phyloP scores from a whole-genome alignment of 345 rosid genomes.

The Eucalyptus viminalis region DNA sequence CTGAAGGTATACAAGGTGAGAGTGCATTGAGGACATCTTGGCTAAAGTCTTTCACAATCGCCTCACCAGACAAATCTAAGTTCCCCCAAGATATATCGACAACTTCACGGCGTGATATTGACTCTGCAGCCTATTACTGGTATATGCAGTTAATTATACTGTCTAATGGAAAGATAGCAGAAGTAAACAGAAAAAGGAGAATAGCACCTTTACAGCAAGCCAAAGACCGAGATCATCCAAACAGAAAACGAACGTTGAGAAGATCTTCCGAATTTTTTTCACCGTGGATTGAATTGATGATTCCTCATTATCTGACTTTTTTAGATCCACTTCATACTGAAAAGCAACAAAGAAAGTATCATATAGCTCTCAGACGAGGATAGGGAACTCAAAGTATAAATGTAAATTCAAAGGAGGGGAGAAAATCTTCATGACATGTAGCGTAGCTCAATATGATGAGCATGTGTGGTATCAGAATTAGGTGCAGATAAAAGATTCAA shows the following conservation, averaged over 20 bases:
- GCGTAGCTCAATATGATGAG: background rate
- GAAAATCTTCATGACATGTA: background rate
- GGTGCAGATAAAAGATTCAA: background rate
- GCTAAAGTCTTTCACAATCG: slow-evolving; percentile 30
- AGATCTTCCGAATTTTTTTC: slow-evolving; percentile 29
- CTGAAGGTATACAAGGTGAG: slow-evolving; percentile 24
- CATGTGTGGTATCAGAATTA: background rate
- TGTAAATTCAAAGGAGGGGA: background rate
- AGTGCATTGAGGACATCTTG: slow-evolving; percentile 31
- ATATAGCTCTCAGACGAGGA: background rate
- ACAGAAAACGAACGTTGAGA: slow-evolving; percentile 37
- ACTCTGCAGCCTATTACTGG: slow-evolving; percentile 58
- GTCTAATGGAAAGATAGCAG: background rate
- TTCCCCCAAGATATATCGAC: slow-evolving; percentile 28
- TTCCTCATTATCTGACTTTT: slow-evolving; percentile 21
- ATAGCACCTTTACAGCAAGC: slow-evolving; percentile 65
- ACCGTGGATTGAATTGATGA: slow-evolving; percentile 11
- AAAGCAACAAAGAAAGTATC: background rate
- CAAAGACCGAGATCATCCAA: slow-evolving; percentile 62
- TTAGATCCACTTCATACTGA: slow-evolving; percentile 40
- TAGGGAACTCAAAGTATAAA: too few relatives aligned
- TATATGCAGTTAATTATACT: background rate
- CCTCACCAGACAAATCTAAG: slow-evolving; percentile 21
- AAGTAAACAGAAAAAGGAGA: background rate
- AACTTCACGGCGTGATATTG: slow-evolving; percentile 26